Evolutionary conservation across 345 rosid species (phyloP).

Genomic region (Hevea brasiliensis): DNA sequence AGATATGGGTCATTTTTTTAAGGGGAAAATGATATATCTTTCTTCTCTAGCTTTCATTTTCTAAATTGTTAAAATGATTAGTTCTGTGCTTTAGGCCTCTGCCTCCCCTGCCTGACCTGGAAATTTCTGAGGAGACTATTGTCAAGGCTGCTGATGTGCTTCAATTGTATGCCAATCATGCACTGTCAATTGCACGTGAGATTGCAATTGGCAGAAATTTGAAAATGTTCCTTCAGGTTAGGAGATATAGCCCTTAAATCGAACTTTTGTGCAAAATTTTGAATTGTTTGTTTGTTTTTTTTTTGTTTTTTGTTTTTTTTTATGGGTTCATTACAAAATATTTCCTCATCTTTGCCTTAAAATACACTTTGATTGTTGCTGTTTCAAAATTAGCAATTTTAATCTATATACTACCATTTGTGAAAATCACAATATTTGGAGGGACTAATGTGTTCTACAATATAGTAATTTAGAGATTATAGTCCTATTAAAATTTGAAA

Average conservation of each 20-base stretch:
- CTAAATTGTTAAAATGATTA: not conserved
- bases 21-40: not conserved
- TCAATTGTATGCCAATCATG: constrained; percentile 52
- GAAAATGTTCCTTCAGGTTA: constrained; percentile 66
- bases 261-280: not conserved
- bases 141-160: constrained; percentile 48
- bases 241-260: not conserved
- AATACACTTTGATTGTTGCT: too few species aligned
- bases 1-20: not conserved
- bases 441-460: too few species aligned
- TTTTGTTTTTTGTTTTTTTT: too few species aligned
- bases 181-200: constrained; percentile 60
- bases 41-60: not conserved
- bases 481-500: too few species aligned
- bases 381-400: too few species aligned
- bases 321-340: too few species aligned
- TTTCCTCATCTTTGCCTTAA: too few species aligned
- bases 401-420: too few species aligned
- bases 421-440: too few species aligned
- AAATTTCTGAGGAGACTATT: constrained; percentile 70
- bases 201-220: constrained; percentile 66
- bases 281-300: too few species aligned
- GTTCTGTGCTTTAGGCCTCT: constrained; percentile 57
- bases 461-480: too few species aligned
- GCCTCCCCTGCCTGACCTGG: constrained; percentile 88